Evolutionary conservation across 2,329 filamentous ascomycete genomes (phyloP), one percentile per base, ranked within the genome.

Genomic region (Verticillium dahliae): DNA sequence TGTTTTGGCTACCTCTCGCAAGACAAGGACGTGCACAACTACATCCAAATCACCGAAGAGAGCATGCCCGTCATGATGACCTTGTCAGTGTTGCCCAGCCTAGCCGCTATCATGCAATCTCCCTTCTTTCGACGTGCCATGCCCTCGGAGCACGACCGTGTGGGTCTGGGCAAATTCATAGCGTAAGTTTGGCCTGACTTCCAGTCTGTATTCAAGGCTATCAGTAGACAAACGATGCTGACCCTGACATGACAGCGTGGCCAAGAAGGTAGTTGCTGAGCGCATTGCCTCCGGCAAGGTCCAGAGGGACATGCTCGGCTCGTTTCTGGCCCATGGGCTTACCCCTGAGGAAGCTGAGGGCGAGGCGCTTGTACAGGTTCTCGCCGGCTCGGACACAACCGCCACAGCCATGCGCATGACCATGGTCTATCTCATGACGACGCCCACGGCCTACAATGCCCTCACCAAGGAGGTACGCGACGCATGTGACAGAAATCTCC

Each of bases 341-440:
- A 67, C 62, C 22, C 65, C 69, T 55, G 67, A 70, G 60, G 68
- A 72, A 60, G 69, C 69, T 1, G 63, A 62, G 0, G 69, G 72
- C 15, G 74, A 74, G 33, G 69, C 74, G 5, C 61, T 76, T 2
- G 71, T 66, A 34, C 72, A 74, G 33, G 69, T 74, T 27, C 67
- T 78, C 11, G 74, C 74, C 2, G 76, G 75, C 37, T 71, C 71
- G 18, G 76, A 78, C n/a, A 76, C 76, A 7, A 69, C 70, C 2
- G 70, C 75, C 1, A 71, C 67, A 0, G 70, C 68, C 1, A 71
- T 79, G 37, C 78, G 83, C 1, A 73, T 78, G 13, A 80, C 77
- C 0, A 63, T 87, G 57, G 74, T 86, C 13, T 78, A 82, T 66
- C 70, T 87, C 58, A 75, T 81, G 6, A 81, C 77, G 0, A 80